Conservation (phyloP, 2,329 filamentous ascomycete species). For the Hirsutella minnesotensis region DNA sequence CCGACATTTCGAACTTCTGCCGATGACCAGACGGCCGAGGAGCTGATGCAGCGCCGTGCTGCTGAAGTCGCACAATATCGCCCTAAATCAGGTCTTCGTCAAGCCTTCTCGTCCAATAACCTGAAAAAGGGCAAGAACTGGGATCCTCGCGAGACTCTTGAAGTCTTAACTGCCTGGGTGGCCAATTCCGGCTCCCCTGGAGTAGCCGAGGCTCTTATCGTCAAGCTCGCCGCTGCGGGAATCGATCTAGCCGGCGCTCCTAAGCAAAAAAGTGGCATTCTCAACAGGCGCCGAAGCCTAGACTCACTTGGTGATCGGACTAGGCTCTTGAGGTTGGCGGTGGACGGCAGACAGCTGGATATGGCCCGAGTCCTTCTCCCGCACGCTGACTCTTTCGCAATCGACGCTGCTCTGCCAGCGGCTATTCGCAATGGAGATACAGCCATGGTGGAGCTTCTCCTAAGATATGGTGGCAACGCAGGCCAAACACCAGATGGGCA, state of each 20-base stretch:
- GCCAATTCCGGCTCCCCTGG: slow-evolving; percentile 36
- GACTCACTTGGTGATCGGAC: slow-evolving; percentile 36
- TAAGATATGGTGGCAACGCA: slow-evolving; percentile 38
- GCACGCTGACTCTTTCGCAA: slow-evolving; percentile 36
- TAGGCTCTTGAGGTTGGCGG: slow-evolving; percentile 37
- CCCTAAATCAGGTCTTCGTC: slow-evolving; percentile 26
- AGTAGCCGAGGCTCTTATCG: slow-evolving; percentile 43
- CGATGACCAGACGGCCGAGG: slow-evolving; percentile 42
- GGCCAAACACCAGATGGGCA: slow-evolving; percentile 36
- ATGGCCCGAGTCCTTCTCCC: slow-evolving; percentile 42
- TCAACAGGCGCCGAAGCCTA: slow-evolving; percentile 36
- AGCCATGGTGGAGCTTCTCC: slow-evolving; percentile 32
- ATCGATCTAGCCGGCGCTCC: slow-evolving; percentile 37
- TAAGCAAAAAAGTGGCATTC: slow-evolving; percentile 34
- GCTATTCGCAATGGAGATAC: slow-evolving; percentile 33
- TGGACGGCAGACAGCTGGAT: slow-evolving; percentile 36
- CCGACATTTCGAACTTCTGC: slow-evolving; percentile 31
- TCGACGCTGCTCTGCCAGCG: slow-evolving; percentile 36
- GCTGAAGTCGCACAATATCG: slow-evolving; percentile 21
- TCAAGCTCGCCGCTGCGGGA: slow-evolving; percentile 34
- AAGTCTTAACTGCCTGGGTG: slow-evolving; percentile 37
- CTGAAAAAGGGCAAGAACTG: slow-evolving; percentile 36
- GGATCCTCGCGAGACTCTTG: slow-evolving; percentile 41
- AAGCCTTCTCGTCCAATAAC: slow-evolving; percentile 24
- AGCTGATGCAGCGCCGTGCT: slow-evolving; percentile 36